phyloP scores from a whole-genome alignment of 495 filamentous ascomycete species.

The Neurospora sp. region DNA sequence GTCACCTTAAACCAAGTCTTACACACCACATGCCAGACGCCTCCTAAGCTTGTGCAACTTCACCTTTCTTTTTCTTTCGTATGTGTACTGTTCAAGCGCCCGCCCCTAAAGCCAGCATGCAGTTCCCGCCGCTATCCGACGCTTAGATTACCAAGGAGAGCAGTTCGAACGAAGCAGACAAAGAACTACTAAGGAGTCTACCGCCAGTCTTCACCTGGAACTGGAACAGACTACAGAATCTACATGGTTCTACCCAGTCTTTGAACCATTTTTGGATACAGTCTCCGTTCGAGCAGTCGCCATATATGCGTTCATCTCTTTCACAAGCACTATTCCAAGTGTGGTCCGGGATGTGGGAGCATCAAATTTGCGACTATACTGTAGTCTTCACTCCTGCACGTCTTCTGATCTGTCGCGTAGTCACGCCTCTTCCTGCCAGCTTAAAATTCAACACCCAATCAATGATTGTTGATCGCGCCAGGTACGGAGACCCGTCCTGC shows the following conservation, averaged over 20 bases:
- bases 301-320: background rate
- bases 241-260: background rate
- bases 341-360: background rate
- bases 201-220: background rate
- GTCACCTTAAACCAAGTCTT: background rate
- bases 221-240: background rate
- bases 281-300: background rate
- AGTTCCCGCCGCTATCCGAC: background rate
- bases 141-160: background rate
- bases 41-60: background rate
- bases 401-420: background rate
- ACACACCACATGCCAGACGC: background rate
- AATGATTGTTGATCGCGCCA: background rate
- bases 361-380: background rate
- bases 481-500: conserved; percentile 1
- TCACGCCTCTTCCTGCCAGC: background rate
- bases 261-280: background rate
- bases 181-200: background rate
- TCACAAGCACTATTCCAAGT: background rate
- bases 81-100: background rate
- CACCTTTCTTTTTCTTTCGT: background rate
- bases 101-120: background rate
- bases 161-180: background rate
- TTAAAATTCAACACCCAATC: background rate
- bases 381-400: background rate